Evolutionary conservation across 2,329 filamentous ascomycete species (phyloP).

Genomic region (Claviceps quebecensis): DNA sequence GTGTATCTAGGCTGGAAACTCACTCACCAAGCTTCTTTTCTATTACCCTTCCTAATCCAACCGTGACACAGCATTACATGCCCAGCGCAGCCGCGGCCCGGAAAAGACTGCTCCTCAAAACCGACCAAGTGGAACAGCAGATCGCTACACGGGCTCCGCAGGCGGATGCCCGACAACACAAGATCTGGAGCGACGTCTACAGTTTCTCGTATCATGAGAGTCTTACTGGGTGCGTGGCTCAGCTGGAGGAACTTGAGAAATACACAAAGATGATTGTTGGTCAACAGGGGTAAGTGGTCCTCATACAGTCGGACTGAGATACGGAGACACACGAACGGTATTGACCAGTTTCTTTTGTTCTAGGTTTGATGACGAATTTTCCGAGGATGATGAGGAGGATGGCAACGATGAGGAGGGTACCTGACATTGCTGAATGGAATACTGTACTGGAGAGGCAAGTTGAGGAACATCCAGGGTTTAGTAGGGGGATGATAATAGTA

Average conservation of each 20-base stretch:
- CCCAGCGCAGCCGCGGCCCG: conserved; percentile 40
- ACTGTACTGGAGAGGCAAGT: not conserved
- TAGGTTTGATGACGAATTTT: conserved; percentile 22
- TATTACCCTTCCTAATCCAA: not conserved
- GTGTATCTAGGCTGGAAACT: no score
- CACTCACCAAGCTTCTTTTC: no score
- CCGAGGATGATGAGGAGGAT: conserved; percentile 11
- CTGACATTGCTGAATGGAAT: not conserved
- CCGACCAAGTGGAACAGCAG: conserved; percentile 30
- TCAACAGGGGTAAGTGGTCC: conserved; percentile 29
- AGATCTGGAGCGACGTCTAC: conserved; percentile 43
- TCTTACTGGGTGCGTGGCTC: conserved; percentile 38
- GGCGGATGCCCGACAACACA: conserved; percentile 18
- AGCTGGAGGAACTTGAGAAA: conserved; percentile 38
- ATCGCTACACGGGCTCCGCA: conserved; percentile 12
- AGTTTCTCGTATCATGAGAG: conserved; percentile 40
- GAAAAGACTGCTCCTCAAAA: conserved; percentile 35
- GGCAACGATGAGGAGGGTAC: conserved; percentile 1
- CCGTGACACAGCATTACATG: conserved; percentile 31
- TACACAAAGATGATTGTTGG: conserved; percentile 45
- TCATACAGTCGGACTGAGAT: conserved; percentile 1
- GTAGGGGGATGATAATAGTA: not conserved
- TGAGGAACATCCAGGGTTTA: not conserved
- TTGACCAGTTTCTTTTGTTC: not conserved
- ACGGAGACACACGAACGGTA: not conserved